phyloP scores from a whole-genome alignment of 208 protist species.

The Acanthamoeba healyi region DNA sequence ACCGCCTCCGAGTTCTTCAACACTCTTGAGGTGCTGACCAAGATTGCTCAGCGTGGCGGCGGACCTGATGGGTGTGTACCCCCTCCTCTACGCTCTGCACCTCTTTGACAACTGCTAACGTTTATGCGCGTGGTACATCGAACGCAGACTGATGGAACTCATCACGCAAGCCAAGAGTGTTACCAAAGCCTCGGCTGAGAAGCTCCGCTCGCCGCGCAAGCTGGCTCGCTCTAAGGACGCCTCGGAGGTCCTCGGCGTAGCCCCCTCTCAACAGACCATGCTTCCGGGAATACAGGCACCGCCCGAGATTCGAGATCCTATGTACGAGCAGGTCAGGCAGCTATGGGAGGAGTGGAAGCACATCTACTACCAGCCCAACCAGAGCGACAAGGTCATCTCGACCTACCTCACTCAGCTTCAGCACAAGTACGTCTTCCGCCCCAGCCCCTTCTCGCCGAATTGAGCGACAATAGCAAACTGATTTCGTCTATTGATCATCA shows the following conservation, averaged over 20 bases:
- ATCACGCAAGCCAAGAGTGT: conserved; percentile 71
- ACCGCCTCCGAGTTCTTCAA: conserved; percentile 74
- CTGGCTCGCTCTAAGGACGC: conserved; percentile 58
- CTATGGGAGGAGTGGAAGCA: conserved; percentile 77
- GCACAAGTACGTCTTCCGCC: conserved; percentile 57
- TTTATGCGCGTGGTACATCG: too few species aligned
- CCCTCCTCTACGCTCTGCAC: not conserved
- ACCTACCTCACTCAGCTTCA: conserved; percentile 61
- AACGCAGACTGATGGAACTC: conserved; percentile 47
- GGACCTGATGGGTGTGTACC: conserved; percentile 56
- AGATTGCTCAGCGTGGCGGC: conserved; percentile 75
- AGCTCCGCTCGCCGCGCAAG: conserved; percentile 57
- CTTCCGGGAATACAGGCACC: not conserved
- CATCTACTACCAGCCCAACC: conserved; percentile 68
- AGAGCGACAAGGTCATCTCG: conserved; percentile 68
- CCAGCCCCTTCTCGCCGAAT: not conserved
- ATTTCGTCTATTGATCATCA: too few species aligned
- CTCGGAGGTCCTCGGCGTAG: not conserved
- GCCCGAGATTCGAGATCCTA: conserved; percentile 29
- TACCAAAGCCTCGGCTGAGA: conserved; percentile 59
- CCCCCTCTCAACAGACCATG: not conserved
- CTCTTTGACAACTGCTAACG: not conserved
- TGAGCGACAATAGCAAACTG: not conserved
- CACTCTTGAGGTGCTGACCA: conserved; percentile 80
- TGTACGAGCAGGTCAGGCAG: conserved; percentile 53